phyloP scores from a whole-genome alignment of 2,329 filamentous ascomycete species.

The Bipolaris sorokiniana region DNA sequence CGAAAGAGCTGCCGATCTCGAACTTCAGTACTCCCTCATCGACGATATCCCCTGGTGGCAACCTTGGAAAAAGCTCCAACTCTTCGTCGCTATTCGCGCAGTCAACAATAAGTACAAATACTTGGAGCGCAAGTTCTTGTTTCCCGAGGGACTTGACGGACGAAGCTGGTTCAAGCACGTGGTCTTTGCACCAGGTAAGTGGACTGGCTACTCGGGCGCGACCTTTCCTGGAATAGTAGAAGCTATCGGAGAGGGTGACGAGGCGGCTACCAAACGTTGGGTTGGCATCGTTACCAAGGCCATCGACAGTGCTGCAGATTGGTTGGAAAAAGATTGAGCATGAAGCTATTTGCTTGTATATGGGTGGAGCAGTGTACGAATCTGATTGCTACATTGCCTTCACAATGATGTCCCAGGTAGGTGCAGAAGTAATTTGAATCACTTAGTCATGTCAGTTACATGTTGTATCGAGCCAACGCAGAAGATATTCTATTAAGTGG shows the following conservation, averaged over 20 bases:
- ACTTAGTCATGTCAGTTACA: neutral
- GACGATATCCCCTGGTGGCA: conserved; percentile 77
- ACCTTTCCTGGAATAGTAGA: conserved; percentile 71
- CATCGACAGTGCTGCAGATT: conserved; percentile 45
- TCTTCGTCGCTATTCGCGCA: conserved; percentile 67
- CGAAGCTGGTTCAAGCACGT: conserved; percentile 93
- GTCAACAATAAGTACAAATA: conserved; percentile 84
- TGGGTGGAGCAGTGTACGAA: neutral
- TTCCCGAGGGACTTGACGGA: conserved; percentile 75
- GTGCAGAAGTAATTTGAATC: neutral
- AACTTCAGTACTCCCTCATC: conserved; percentile 53
- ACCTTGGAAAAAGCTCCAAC: conserved; percentile 69
- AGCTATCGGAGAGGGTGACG: conserved; percentile 60
- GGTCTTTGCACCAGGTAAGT: conserved; percentile 87
- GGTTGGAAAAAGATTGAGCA: conserved; percentile 30
- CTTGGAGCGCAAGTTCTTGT: conserved; percentile 81
- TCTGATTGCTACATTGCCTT: neutral
- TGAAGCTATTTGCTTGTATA: neutral
- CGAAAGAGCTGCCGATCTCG: conserved; percentile 54
- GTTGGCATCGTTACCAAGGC: conserved; percentile 48
- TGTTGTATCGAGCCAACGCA: neutral
- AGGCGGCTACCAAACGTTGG: conserved; percentile 50
- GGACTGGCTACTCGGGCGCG: conserved; percentile 86
- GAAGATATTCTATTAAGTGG: neutral
- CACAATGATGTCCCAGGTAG: neutral